Evolutionary conservation across 768 basidiomycete species (phyloP).

Genomic region (Trametes meyenii): DNA sequence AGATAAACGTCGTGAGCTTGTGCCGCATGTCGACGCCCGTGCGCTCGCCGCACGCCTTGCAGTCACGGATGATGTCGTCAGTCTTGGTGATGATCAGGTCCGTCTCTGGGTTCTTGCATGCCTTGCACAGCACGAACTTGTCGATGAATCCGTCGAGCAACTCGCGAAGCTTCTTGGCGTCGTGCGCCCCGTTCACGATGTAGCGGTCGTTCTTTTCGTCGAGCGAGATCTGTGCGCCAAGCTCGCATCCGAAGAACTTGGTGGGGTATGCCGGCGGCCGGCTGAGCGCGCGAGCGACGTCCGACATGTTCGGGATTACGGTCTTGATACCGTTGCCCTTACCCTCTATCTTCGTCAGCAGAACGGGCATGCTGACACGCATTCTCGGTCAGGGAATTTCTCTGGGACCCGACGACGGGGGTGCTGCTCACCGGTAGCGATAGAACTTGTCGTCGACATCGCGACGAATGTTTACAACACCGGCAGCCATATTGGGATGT

Average conservation of each 20-base stretch:
- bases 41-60: slow-evolving; percentile 96
- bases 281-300: slow-evolving; percentile 92
- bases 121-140: slow-evolving; percentile 95
- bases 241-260: slow-evolving; percentile 99
- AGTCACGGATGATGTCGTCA: slow-evolving; percentile 92
- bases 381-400: slow-evolving; percentile 15
- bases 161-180: slow-evolving; percentile 88
- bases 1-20: slow-evolving; percentile 93
- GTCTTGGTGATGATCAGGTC: slow-evolving; percentile 88
- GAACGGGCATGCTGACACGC: slow-evolving; percentile 81
- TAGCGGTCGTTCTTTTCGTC: slow-evolving; percentile 97
- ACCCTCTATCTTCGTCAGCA: slow-evolving; percentile 96
- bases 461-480: slow-evolving; percentile 90
- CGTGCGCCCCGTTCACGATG: slow-evolving; percentile 98
- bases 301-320: slow-evolving; percentile 97
- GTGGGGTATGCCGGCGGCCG: slow-evolving; percentile 96
- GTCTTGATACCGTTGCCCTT: slow-evolving; percentile 99
- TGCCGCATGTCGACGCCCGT: slow-evolving; percentile 95
- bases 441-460: slow-evolving; percentile 98
- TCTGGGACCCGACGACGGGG: background rate
- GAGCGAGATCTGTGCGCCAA: slow-evolving; percentile 95
- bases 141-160: slow-evolving; percentile 97
- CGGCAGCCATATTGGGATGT: slow-evolving; percentile 81
- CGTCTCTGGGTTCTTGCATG: slow-evolving; percentile 99
- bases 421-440: slow-evolving; percentile 72